Evolutionary conservation across 2,329 filamentous ascomycete genomes (phyloP).

Genomic region (Tympanopsis confertula): DNA sequence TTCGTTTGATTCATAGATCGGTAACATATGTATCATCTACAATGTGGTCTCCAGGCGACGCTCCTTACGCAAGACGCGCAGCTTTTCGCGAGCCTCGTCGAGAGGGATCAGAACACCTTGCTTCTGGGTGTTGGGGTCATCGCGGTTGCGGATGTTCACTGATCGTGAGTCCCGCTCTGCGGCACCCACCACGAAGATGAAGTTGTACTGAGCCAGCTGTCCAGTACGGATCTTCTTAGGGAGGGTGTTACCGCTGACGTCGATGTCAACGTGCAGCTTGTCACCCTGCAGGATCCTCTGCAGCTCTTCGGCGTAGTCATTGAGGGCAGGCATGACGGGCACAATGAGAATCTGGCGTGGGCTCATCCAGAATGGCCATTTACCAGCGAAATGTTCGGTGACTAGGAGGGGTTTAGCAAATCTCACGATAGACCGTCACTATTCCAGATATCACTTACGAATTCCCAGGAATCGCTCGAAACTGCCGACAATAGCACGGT

Average conservation of each 20-base stretch:
- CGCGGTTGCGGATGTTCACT: conserved; percentile 14
- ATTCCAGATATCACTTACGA: no score
- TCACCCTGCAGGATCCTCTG: conserved; percentile 32
- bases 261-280: conserved; percentile 36
- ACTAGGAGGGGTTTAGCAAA: no score
- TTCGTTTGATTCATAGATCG: no score
- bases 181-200: conserved; percentile 30
- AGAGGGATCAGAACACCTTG: conserved; percentile 12
- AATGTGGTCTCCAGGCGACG: background rate
- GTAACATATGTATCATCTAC: no score
- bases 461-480: conserved; percentile 46
- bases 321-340: conserved; percentile 37
- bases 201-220: conserved; percentile 40
- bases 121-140: conserved; percentile 12
- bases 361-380: conserved; percentile 44
- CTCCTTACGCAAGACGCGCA: background rate
- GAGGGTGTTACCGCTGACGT: conserved; percentile 41
- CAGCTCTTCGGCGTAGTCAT: conserved; percentile 40
- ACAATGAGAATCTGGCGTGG: conserved; percentile 40
- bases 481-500: conserved; percentile 40
- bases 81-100: conserved; percentile 8
- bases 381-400: conserved; percentile 41
- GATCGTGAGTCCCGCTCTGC: conserved; percentile 10
- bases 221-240: conserved; percentile 44
- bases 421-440: no score